These are phyloP conservation scores for Massospora cicadina DNA, from an alignment of 371 early-diverging fungal species.

Conservation along the genomic window DNA sequence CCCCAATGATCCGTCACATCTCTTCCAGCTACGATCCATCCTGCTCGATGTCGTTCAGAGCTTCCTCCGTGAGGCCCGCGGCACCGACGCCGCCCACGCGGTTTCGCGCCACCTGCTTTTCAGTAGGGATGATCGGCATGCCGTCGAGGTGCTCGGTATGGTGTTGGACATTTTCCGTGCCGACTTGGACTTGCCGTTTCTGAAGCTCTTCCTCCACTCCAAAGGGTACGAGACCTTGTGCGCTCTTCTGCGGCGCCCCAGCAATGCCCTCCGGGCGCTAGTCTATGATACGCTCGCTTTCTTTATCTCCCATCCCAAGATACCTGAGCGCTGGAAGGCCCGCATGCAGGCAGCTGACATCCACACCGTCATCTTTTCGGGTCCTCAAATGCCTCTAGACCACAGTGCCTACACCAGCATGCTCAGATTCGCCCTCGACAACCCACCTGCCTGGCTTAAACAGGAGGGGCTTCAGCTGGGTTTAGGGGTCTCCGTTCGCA, in stretches of 20 bases:
- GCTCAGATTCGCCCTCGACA: neutral
- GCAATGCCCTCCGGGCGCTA: slow-evolving; percentile 9
- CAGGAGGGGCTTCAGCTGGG: neutral
- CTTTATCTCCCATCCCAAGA: slow-evolving; percentile 11
- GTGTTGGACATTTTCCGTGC: slow-evolving; percentile 9
- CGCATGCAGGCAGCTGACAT: slow-evolving; percentile 13
- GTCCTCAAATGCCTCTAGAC: neutral
- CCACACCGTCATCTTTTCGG: neutral
- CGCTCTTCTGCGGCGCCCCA: slow-evolving; percentile 12
- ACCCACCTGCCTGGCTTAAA: neutral
- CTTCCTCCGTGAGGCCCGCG: slow-evolving; percentile 9
- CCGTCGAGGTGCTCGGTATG: slow-evolving; percentile 12
- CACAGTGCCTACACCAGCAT: neutral
- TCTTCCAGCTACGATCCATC: slow-evolving; percentile 15
- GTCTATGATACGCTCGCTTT: slow-evolving; percentile 12
- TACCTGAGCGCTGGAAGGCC: slow-evolving; percentile 12
- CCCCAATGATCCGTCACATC: slow-evolving; percentile 12
- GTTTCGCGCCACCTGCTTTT: slow-evolving; percentile 13
- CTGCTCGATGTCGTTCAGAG: slow-evolving; percentile 12
- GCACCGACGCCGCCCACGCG: slow-evolving; percentile 11
- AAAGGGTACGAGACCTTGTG: slow-evolving; percentile 15
- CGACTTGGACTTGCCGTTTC: slow-evolving; percentile 6
- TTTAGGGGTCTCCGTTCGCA: neutral
- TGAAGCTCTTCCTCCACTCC: slow-evolving; percentile 12
- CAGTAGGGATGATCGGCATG: slow-evolving; percentile 13